Evolutionary conservation across 1,284 basidiomycete species (phyloP).

Genomic region (Fomitopsis pinicola): DNA sequence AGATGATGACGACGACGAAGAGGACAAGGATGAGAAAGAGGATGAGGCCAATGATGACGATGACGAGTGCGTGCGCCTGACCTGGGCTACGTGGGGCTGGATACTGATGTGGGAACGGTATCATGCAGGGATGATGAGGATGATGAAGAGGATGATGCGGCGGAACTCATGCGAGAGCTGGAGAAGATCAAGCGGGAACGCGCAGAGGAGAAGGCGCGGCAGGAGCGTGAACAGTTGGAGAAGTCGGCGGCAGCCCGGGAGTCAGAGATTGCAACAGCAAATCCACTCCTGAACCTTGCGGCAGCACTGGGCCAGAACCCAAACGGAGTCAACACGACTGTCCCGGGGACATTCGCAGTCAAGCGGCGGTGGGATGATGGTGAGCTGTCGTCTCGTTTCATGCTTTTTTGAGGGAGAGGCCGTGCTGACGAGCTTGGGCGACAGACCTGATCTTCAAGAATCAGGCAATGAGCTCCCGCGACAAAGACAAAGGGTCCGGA

Average conservation of each 20-base stretch:
- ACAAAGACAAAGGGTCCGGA: constrained; percentile 67
- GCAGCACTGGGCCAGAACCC: constrained; percentile 76
- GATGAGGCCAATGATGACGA: constrained; percentile 38
- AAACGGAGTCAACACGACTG: constrained; percentile 65
- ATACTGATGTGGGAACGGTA: background rate
- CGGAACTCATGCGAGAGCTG: constrained; percentile 86
- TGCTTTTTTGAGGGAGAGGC: background rate
- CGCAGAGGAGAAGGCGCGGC: constrained; percentile 85
- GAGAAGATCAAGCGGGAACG: constrained; percentile 95
- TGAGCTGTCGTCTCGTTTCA: constrained; percentile 27
- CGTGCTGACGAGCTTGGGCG: constrained; percentile 1
- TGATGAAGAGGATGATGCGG: constrained; percentile 87
- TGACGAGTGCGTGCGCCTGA: constrained; percentile 38
- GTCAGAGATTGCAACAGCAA: constrained; percentile 78
- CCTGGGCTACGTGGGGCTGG: background rate
- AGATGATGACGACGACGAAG: constrained; percentile 68
- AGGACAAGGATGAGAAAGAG: constrained; percentile 32
- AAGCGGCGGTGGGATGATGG: constrained; percentile 95
- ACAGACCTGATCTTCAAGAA: constrained; percentile 96
- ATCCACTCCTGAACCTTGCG: constrained; percentile 85
- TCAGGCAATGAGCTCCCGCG: constrained; percentile 70
- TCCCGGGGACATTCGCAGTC: constrained; percentile 83
- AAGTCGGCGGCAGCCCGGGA: constrained; percentile 69
- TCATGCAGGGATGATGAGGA: constrained; percentile 36
- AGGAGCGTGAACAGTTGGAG: constrained; percentile 73